Evolutionary conservation across 2,329 filamentous ascomycete genomes (phyloP).

Genomic region (Acrodontium crateriforme): DNA sequence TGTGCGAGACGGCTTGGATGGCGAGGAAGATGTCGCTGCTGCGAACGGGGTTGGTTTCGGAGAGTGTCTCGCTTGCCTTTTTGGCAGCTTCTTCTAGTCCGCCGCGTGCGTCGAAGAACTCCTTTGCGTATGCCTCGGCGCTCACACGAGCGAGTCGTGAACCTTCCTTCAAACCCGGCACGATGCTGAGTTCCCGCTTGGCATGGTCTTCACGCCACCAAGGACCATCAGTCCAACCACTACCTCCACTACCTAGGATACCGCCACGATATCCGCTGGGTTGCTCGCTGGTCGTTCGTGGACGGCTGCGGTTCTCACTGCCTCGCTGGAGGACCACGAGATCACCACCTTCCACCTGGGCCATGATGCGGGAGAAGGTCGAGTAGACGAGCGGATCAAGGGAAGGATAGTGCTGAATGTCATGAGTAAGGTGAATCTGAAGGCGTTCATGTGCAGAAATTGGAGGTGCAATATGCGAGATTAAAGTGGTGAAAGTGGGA

Average conservation of each 20-base stretch:
- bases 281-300: conserved; percentile 43
- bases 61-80: conserved; percentile 63
- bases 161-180: conserved; percentile 70
- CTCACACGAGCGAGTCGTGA: conserved; percentile 83
- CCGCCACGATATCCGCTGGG: conserved; percentile 39
- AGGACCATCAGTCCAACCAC: conserved; percentile 82
- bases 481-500: conserved; percentile 85
- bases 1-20: conserved; percentile 71
- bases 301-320: conserved; percentile 58
- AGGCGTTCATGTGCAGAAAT: conserved; percentile 95
- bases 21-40: conserved; percentile 90
- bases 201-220: conserved; percentile 67
- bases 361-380: conserved; percentile 91
- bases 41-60: conserved; percentile 75
- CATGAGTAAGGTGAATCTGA: conserved; percentile 94
- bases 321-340: conserved; percentile 88
- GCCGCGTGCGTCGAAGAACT: conserved; percentile 67
- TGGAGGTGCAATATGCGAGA: conserved; percentile 88
- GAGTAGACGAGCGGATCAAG: conserved; percentile 84
- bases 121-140: conserved; percentile 73
- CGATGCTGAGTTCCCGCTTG: conserved; percentile 62
- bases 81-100: conserved; percentile 70
- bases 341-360: conserved; percentile 96
- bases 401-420: conserved; percentile 84
- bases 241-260: conserved; percentile 27